A percentile compares a stretch with the other conserved stretches of the same genome.
Evolutionary conservation across 257 asterid species (phyloP).

Genomic region (Penstemon davidsonii): DNA sequence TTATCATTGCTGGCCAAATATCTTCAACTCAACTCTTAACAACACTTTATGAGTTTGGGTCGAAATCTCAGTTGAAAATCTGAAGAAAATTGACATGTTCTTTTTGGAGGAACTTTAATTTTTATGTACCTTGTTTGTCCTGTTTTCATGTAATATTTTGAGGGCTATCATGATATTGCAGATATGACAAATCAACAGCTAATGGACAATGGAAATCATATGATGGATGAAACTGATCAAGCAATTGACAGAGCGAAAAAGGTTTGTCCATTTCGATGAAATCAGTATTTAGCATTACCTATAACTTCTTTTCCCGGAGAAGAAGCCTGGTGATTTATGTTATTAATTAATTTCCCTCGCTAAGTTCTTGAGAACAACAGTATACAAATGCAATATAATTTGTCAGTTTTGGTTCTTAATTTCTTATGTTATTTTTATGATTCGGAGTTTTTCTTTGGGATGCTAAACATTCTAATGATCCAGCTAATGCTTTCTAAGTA

Average conservation of each 20-base stretch:
- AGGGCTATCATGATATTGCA: constrained; percentile 39
- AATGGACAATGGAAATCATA: constrained; percentile 72
- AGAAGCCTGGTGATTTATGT: not conserved
- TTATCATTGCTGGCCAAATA: no score
- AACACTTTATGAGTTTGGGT: constrained; percentile 7
- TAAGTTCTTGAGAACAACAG: constrained; percentile 1
- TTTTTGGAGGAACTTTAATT: constrained; percentile 12
- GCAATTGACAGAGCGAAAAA: constrained; percentile 85
- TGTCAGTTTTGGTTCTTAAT: constrained; percentile 14
- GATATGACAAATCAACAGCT: constrained; percentile 94
- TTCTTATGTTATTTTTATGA: constrained; percentile 17
- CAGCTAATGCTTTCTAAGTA: constrained; percentile 1
- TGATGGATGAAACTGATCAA: constrained; percentile 97
- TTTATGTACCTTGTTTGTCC: constrained; percentile 14
- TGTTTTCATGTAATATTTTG: constrained; percentile 32
- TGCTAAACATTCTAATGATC: constrained; percentile 5
- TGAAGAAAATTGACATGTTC: constrained; percentile 3
- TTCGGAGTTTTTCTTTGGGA: constrained; percentile 18
- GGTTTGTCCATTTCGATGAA: constrained; percentile 43
- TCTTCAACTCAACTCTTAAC: no score
- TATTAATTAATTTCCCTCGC: constrained; percentile 17
- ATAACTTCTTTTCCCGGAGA: constrained; percentile 19
- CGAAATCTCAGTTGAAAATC: not conserved
- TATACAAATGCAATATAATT: constrained; percentile 9
- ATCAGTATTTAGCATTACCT: constrained; percentile 18